These are phyloP conservation scores for Begonia masoniana DNA, from an alignment of 306 rosid genomes.

Conservation along the genomic window DNA sequence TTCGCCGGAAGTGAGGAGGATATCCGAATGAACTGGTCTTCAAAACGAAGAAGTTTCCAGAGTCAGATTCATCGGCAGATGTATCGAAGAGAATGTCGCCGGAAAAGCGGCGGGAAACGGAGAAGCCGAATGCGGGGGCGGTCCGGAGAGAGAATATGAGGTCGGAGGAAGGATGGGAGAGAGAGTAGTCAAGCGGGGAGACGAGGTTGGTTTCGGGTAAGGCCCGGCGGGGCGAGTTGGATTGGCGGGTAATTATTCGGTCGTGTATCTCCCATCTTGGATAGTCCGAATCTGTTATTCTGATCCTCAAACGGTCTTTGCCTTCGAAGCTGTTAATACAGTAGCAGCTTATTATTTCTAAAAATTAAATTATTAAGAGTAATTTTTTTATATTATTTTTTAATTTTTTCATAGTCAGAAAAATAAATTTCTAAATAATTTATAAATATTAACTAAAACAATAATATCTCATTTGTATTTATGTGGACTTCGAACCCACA, in stretches of 20 bases:
- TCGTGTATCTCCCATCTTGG: constrained; percentile 73
- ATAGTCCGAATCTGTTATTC: constrained; percentile 32
- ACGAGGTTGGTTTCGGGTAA: constrained; percentile 3
- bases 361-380: no score
- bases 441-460: no score
- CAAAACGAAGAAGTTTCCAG: constrained; percentile 39
- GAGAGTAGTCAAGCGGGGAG: not conserved
- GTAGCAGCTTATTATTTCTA: not conserved
- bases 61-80: constrained; percentile 19
- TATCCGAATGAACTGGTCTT: constrained; percentile 64
- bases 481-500: no score
- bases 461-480: no score
- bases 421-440: no score
- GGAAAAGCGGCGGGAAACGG: constrained; percentile 46
- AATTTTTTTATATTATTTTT: no score
- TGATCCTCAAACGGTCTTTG: constrained; percentile 37
- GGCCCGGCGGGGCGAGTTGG: constrained; percentile 2
- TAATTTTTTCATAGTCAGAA: no score
- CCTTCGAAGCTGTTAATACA: constrained; percentile 34
- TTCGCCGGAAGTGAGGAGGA: constrained; percentile 46
- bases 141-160: constrained; percentile 44
- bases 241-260: constrained; percentile 30
- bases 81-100: constrained; percentile 46
- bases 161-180: constrained; percentile 39
- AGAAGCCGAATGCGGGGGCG: constrained; percentile 66